Conservation (phyloP, 2,329 filamentous ascomycete species). For the Microascus cirrosus region DNA sequence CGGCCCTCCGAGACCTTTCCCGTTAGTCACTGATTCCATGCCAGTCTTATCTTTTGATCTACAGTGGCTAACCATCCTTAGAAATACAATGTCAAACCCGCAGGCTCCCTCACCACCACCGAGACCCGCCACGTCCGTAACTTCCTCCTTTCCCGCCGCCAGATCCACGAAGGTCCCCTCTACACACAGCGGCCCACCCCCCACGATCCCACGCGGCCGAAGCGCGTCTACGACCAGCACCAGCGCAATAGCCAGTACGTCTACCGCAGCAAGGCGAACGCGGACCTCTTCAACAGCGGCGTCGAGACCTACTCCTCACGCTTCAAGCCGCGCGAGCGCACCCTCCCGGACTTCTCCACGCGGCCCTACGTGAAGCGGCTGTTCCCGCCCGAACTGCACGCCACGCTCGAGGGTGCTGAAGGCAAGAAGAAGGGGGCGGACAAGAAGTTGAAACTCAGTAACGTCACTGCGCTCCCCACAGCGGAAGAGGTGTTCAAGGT, state of each 20-base stretch:
- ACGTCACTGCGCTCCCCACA: constrained; percentile 33
- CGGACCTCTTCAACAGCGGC: constrained; percentile 44
- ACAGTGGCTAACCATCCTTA: constrained; percentile 11
- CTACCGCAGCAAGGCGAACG: constrained; percentile 40
- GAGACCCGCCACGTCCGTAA: constrained; percentile 37
- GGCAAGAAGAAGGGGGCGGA: constrained; percentile 9
- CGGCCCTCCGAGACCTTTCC: constrained; percentile 50
- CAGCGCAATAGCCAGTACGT: constrained; percentile 47
- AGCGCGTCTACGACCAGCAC: constrained; percentile 41
- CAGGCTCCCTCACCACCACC: constrained; percentile 27
- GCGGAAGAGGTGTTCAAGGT: constrained; percentile 35
- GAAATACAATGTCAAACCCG: constrained; percentile 37
- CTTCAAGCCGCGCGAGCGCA: constrained; percentile 38
- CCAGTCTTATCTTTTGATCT: neutral
- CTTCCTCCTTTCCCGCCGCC: constrained; percentile 44
- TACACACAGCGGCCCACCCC: constrained; percentile 43
- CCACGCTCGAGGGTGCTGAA: constrained; percentile 34
- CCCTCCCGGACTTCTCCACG: constrained; percentile 40
- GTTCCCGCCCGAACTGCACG: constrained; percentile 44
- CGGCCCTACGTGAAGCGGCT: constrained; percentile 36
- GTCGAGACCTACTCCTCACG: constrained; percentile 47
- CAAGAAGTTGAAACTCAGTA: constrained; percentile 20
- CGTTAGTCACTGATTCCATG: constrained; percentile 21
- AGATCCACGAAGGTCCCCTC: constrained; percentile 41
- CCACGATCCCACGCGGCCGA: constrained; percentile 23